These are phyloP conservation scores for Tolypocladium tropicale DNA, from an alignment of 2,329 filamentous ascomycete species.

Conservation along the genomic window DNA sequence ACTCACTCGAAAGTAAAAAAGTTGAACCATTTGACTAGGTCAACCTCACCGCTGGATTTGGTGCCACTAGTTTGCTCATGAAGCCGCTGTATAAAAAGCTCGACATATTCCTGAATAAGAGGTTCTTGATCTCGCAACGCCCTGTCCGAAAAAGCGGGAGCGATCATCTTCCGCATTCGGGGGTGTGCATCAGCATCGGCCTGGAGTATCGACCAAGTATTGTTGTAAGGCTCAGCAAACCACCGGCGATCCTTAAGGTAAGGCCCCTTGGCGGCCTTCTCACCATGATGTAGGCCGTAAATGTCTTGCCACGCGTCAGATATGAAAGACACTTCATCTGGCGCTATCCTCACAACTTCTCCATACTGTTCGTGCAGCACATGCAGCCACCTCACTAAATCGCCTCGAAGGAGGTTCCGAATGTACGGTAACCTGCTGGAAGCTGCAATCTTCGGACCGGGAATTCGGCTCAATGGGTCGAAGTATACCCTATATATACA, in stretches of 20 bases:
- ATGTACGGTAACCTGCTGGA: constrained; percentile 3
- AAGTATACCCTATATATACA: constrained; percentile 20
- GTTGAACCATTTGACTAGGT: constrained; percentile 16
- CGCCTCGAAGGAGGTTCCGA: constrained; percentile 9
- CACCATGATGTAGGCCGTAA: constrained; percentile 9
- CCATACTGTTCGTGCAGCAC: constrained; percentile 30
- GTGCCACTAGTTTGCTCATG: constrained; percentile 15
- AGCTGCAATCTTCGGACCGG: constrained; percentile 13
- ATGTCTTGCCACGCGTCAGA: constrained; percentile 29
- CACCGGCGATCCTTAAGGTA: constrained; percentile 1
- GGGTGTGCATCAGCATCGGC: constrained; percentile 6
- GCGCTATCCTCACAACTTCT: constrained; percentile 33
- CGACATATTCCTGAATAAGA: constrained; percentile 24
- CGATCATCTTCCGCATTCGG: constrained; percentile 5
- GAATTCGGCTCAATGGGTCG: constrained; percentile 20
- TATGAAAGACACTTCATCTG: constrained; percentile 35
- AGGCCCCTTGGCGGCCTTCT: constrained; percentile 2
- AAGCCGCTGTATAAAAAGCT: constrained; percentile 27
- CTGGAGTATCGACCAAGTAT: constrained; percentile 2
- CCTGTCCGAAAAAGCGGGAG: constrained; percentile 14
- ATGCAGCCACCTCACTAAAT: constrained; percentile 15
- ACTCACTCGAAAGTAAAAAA: constrained; percentile 14
- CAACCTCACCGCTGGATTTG: constrained; percentile 3
- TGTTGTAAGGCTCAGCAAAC: not conserved
- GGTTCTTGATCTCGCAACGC: constrained; percentile 14